A percentile compares a stretch with the other conserved stretches of the same genome.
Conservation (phyloP, 768 basidiomycete genomes). For the Podaxis sp. region DNA sequence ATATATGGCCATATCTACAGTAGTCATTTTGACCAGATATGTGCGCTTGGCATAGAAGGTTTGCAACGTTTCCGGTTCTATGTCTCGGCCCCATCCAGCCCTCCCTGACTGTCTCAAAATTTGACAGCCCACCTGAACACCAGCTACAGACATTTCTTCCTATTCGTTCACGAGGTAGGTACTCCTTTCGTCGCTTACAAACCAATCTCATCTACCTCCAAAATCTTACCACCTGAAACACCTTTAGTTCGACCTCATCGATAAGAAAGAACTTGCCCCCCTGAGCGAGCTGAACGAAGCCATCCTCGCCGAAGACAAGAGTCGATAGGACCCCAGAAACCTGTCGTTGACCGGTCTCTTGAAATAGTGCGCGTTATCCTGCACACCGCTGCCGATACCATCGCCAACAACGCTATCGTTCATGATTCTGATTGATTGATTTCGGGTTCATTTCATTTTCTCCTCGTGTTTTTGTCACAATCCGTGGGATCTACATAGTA, state of each 20-base stretch:
- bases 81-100: neutral
- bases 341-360: neutral
- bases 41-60: constrained; percentile 98
- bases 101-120: neutral
- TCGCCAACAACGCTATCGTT: no score
- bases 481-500: no score
- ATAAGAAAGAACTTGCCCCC: constrained; percentile 94
- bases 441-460: no score
- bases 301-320: constrained; percentile 61
- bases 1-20: constrained; percentile 99
- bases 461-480: no score
- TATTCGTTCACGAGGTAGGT: constrained; percentile 92
- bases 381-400: neutral
- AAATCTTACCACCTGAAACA: constrained; percentile 15
- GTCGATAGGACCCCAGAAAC: constrained; percentile 29
- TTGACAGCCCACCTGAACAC: constrained; percentile 92
- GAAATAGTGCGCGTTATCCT: neutral
- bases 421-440: no score
- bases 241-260: constrained; percentile 85
- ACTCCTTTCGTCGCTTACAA: neutral
- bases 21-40: constrained; percentile 98
- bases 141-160: constrained; percentile 96
- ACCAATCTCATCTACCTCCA: neutral
- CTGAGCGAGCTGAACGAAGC: constrained; percentile 94
- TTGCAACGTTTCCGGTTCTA: constrained; percentile 17